Base-by-base conservation (phyloP, 2,329 filamentous ascomycete genomes). In the Lachnellula willkommii region DNA sequence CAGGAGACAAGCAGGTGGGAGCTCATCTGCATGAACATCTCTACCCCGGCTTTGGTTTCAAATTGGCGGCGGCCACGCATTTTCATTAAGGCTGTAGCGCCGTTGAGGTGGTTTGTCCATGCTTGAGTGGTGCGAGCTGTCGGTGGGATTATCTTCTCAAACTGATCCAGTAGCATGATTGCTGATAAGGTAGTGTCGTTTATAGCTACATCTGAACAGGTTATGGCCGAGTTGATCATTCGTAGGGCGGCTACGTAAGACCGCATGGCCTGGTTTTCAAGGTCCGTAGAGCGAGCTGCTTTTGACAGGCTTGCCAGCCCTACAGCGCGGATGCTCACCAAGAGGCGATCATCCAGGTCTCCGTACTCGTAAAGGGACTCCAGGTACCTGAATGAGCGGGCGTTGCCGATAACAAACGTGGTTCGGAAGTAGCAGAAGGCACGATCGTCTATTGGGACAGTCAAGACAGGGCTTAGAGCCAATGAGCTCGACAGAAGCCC, bases 11-110 rank as follows among this genome's bases (percentile, higher is more conserved):
- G 70, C 36, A 77, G 73, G 49, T 74, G 75, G 55, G 79, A 73
- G 37, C 72, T 77, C 46, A 80, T 72, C 75, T 79, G 79, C 53
- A 75, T 71, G 61, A 81, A 81, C 77, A 81, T 79, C 54, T 75
- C 72, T 35, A 73, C 68, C 4, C 78, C 77, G 4, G 75, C 75
- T 49, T 69, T 70, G 15, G 75, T 77, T 47, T 65, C 66, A 61
- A 80, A 79, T 58, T 79, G 77, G 4, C 65, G 66, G 6, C 70
- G 59, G 17, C 78, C 78, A 43, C 78, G 73, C 62, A 79, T 69
- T 48, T 68, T 71, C 12, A 77, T 77, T 22, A 81, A 69, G 9
- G 73, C 71, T 3, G 74, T 73, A 2, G 78, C 78, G 20, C 78
- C 78, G 52, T 74, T 76, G 50, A 80, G 72, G 60, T 81, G 78